A percentile compares a stretch with the other conserved stretches of the same genome.
Conservation (phyloP, 2,329 filamentous ascomycete species). For the Pseudogymnoascus sp. region DNA sequence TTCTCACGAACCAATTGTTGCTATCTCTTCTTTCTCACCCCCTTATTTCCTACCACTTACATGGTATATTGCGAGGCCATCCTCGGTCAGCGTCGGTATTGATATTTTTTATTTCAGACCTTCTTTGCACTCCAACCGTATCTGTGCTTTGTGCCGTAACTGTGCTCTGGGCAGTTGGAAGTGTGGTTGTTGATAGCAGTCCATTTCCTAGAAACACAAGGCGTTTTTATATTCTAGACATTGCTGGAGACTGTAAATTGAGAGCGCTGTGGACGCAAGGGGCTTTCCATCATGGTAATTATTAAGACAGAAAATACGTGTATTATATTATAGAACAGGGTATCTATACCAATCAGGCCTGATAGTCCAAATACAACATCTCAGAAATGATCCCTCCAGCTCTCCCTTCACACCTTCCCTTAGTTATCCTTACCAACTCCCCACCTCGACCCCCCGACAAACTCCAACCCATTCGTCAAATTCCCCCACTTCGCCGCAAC, state of each 20-base stretch:
- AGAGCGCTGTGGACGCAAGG: neutral
- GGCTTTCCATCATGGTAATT: neutral
- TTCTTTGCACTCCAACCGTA: no score
- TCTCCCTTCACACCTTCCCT: neutral
- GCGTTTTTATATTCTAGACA: neutral
- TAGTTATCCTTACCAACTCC: neutral
- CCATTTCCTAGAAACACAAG: no score
- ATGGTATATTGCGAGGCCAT: no score
- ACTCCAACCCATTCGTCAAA: constrained; percentile 1
- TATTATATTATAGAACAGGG: neutral
- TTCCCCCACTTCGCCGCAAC: neutral
- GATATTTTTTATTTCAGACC: no score
- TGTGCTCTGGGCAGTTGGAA: no score
- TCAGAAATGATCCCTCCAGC: neutral
- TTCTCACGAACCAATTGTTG: no score
- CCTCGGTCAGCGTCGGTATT: no score
- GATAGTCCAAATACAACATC: neutral
- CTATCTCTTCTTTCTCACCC: neutral
- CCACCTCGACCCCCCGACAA: neutral
- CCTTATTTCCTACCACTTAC: no score
- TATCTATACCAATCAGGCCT: neutral
- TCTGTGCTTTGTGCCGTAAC: no score
- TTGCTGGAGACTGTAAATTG: neutral
- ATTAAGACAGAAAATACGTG: neutral
- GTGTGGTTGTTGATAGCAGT: no score